Evolutionary conservation across 2,329 filamentous ascomycete species (phyloP).

Genomic region (Niveomyces coronatus): DNA sequence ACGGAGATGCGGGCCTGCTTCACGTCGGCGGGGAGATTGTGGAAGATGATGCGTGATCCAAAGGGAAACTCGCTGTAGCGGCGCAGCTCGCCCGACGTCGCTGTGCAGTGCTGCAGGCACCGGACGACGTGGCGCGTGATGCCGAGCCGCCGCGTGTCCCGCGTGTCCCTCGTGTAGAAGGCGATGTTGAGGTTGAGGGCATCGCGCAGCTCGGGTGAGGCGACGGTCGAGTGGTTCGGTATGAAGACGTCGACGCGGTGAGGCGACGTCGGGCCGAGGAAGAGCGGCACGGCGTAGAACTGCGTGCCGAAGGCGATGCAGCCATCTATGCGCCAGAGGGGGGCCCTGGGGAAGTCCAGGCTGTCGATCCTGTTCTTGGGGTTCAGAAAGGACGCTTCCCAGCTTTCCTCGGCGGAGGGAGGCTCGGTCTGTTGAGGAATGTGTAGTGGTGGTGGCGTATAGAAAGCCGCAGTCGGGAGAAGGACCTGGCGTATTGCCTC

Average conservation of each 20-base stretch:
- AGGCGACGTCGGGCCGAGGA: conserved; percentile 34
- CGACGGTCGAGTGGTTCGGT: conserved; percentile 32
- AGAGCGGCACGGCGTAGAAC: conserved; percentile 45
- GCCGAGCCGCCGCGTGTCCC: conserved; percentile 36
- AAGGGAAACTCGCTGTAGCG: conserved; percentile 41
- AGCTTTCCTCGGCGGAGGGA: conserved; percentile 17
- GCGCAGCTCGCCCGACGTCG: conserved; percentile 18
- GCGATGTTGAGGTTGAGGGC: conserved; percentile 32
- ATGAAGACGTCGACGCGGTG: conserved; percentile 50
- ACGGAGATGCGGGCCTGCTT: conserved; percentile 35
- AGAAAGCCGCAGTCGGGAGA: conserved; percentile 47
- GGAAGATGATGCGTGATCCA: conserved; percentile 46
- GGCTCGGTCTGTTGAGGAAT: conserved; percentile 9
- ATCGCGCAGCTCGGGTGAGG: conserved; percentile 28
- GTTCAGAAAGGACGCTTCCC: conserved; percentile 43
- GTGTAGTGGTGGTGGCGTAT: neutral
- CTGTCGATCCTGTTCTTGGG: conserved; percentile 52
- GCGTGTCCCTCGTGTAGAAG: conserved; percentile 44
- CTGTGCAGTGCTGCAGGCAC: conserved; percentile 42
- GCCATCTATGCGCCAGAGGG: conserved; percentile 50
- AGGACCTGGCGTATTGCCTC: conserved; percentile 44
- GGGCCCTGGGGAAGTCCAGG: conserved; percentile 31
- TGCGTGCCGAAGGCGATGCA: conserved; percentile 47
- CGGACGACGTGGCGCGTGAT: conserved; percentile 45
- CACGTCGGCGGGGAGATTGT: conserved; percentile 38